Base-by-base conservation (phyloP, 192 early-diverging fungal genomes). In the Allomyces javanicus region DNA sequence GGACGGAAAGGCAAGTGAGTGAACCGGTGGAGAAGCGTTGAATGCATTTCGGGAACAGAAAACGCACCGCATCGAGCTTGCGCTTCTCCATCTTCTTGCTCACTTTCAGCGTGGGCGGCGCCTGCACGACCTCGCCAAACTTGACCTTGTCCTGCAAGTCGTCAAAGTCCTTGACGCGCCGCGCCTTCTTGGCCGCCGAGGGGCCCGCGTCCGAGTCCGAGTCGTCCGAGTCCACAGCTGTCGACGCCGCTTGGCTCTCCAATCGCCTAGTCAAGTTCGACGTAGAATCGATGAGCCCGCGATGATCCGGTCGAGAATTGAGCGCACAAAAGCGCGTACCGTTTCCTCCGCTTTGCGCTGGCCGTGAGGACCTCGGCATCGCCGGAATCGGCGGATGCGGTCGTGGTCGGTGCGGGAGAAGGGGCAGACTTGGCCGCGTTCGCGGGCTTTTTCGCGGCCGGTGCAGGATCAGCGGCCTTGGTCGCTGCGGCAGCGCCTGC, bases 41-140 rank as follows among this genome's bases (percentile, higher is more conserved):
- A 25, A 21, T 44, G 26, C 27, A 63, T 68, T 50, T 7, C 7
- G 5, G 25, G 24, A n/a, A 26, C 1, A 25, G 33, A 6, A 27
- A 72, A 65, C 74, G 69, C 65, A 69, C 72, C 68, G 76, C 68
- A 70, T 75, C 68, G 67, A 76, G 77, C 25, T 72, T 70, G n/a
- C 71, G 71, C 24, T 72, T 74, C 67, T 77, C 72, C 55, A 72
- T 77, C 44, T 81, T 78, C 45, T 76, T 76, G 10, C 79, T 22
- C 10, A 75, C 68, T 27, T 71, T 79, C 24, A 83, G 50, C 1
- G 63, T 69, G 1, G 82, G 82, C 24, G 82, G 82, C 61, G 82
- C 82, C 40, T 79, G 71, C 0, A 72, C 82, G 14, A 81, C 74
- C 43, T 83, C 82, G 64, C 78, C 78, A 26, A 83, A 77, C 44